Base-by-base conservation (phyloP, 495 filamentous ascomycete genomes). In the Neurospora hispaniola region DNA sequence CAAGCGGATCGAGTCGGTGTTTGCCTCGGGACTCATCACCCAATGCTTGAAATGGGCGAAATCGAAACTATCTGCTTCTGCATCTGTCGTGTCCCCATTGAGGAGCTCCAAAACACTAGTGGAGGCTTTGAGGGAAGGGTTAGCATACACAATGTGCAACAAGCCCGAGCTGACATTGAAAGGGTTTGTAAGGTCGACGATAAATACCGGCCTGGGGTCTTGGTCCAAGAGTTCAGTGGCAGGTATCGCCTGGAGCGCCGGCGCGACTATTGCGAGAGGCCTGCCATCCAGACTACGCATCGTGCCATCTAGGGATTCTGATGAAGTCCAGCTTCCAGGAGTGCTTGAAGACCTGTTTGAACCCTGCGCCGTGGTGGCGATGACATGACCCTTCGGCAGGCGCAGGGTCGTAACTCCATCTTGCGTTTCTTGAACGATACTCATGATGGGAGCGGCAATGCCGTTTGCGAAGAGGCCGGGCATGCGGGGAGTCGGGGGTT, bases 151-250 rank as follows among this genome's bases (percentile, higher is more conserved):
- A 9, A 90, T 81, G 18, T 84, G 82, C 27, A 92, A 78, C 27
- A 84, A 80, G 0, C 84, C 87, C 4, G 88, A 81, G 40, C 76
- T 81, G 73, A 78, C 86, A 76, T 88, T 89, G n/a, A 77, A 75
- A 7, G 82, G 73, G 72, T 90, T 87, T 41, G 78, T 82, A 10
- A 91, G 80, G 73, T 93, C 90, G 18, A 92, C 80, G 71, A 92
- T 84, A 75, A 93, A 92, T 8, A 89, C 90, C 27, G 89, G 90
- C 35, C 90, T 80, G 40, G 89, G 86, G 74, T 92, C 90, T 70
- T 88, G 86, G 69, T 93, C 90, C 68, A 92, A 77, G 35, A 92
- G 79, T 80, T 92, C 91, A 27, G 88, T 75, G 9, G 91, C 81
- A 11, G 89, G 90, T 72, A 93, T 82, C 62, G 83, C 84, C 31